Evolutionary conservation across 805 yeast species (phyloP).

Genomic region (Cyberlindnera maritima): DNA sequence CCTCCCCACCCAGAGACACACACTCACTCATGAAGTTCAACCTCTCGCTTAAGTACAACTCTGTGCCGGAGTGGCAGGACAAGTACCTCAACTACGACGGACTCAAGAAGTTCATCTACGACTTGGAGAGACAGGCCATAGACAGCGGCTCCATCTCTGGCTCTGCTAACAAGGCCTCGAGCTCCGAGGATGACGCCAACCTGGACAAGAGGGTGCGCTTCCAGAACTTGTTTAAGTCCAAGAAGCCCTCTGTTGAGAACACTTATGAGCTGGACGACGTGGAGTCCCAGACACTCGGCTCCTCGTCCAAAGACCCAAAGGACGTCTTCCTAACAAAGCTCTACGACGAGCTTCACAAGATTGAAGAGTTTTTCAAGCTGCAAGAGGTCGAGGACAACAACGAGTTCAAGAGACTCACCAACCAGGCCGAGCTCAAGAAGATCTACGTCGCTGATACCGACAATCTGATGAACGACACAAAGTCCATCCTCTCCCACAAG

Average conservation of each 20-base stretch:
- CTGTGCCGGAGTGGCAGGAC: conserved; percentile 87
- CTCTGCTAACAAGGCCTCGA: neutral
- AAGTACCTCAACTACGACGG: conserved; percentile 70
- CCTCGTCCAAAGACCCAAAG: conserved; percentile 28
- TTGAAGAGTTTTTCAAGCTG: conserved; percentile 48
- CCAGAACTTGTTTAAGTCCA: conserved; percentile 4
- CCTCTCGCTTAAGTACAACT: conserved; percentile 60
- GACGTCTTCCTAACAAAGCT: conserved; percentile 46
- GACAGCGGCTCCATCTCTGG: conserved; percentile 4
- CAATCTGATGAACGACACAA: conserved; percentile 23
- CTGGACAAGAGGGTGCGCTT: neutral
- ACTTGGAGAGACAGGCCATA: conserved; percentile 43
- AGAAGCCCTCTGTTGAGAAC: conserved; percentile 9
- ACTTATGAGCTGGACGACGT: conserved; percentile 28
- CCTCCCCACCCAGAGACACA: neutral
- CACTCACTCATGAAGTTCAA: conserved; percentile 57
- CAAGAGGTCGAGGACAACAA: conserved; percentile 45
- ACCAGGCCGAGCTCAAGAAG: conserved; percentile 43
- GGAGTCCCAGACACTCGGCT: conserved; percentile 4
- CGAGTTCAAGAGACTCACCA: conserved; percentile 44
- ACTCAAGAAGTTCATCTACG: conserved; percentile 54
- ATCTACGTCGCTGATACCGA: conserved; percentile 26
- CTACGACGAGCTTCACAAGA: conserved; percentile 46
- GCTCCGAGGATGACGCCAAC: conserved; percentile 12
- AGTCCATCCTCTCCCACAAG: conserved; percentile 23